Base-by-base conservation (phyloP, 148 eudicot genomes). In the Cornus suecica region DNA sequence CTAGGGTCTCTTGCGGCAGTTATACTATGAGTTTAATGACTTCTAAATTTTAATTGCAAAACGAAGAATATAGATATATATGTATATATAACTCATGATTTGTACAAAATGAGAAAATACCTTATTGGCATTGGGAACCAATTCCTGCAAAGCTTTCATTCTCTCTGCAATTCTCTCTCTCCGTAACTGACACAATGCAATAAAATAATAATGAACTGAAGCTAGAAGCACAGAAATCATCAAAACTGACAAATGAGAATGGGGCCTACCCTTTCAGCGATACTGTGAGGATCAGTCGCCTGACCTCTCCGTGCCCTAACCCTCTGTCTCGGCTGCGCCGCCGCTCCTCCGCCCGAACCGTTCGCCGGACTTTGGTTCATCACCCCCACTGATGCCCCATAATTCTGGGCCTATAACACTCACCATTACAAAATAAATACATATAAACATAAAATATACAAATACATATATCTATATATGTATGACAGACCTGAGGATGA, bases 151-250 rank as follows among this genome's bases (percentile, higher is more conserved):
- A 29, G 90, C 87, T 84, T 92, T 95, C 99, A 95, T 92, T 75
- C 99, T 95, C 82, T 95, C 99, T 29, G 99, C 97, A 74, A 95
- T 95, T 80, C 97, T 90, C 78, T 95, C 99, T 30, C 99, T 90
- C 67, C 99, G 85, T 60, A 95, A 87, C 99, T 95, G 89, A 80
- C 10, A 67, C 69, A 42, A 14, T 28, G 37, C 41, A 23, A 72
- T 25, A 18, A 69, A 23, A 23, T 2, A 32, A 75, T 23, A 8
- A 60, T 52, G 68, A 28, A 72, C 31, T 20, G 28, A 65, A 18
- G 62, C 8, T 34, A 76, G 29, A 64, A 68, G 71, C 9, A 48
- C 63, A 30, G 1, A 51, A 63, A 60, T 26, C 16, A 48, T 56
- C 37, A 76, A 66, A 45, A 13, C 22, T 11, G 45, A 37, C n/a